Percentiles rank a stretch among this genome's conserved stretches.
Evolutionary conservation across 306 rosid genomes (phyloP).

Genomic region (Trichosanthes cucumerina): DNA sequence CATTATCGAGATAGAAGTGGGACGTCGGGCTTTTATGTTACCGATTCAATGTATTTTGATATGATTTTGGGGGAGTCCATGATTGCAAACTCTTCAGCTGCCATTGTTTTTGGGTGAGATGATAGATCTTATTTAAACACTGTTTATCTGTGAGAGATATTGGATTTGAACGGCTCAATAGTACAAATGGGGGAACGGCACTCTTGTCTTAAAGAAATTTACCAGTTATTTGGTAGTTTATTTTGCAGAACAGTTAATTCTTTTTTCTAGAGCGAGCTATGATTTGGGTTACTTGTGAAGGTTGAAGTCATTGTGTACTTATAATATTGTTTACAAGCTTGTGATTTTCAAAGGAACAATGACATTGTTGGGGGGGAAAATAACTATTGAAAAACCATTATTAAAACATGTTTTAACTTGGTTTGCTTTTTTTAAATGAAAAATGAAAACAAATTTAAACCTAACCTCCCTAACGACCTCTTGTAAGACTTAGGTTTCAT

Average conservation of each 20-base stretch:
- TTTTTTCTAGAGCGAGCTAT: not conserved
- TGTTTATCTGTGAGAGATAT: not conserved
- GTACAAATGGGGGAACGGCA: not conserved
- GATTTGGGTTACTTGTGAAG: not conserved
- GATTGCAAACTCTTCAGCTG: slow-evolving; percentile 49
- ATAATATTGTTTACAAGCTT: not conserved
- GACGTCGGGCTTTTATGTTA: slow-evolving; percentile 60
- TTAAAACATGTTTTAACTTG: not conserved
- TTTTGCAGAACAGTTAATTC: not conserved
- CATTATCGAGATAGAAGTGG: slow-evolving; percentile 83
- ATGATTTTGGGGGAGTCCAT: slow-evolving; percentile 58
- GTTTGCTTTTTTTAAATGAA: not conserved
- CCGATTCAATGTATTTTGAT: slow-evolving; percentile 59
- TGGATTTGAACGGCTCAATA: not conserved
- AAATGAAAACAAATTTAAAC: not conserved
- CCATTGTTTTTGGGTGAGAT: slow-evolving; percentile 78
- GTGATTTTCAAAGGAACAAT: not conserved
- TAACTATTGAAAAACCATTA: not conserved
- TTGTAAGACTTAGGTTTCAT: not conserved
- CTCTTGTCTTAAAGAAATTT: not conserved
- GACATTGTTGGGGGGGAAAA: not conserved
- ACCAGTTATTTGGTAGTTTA: not conserved
- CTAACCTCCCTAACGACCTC: not conserved
- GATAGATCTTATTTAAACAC: slow-evolving; percentile 7
- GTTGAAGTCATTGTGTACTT: not conserved